A percentile compares a stretch with the other conserved stretches of the same genome.
Conservation (phyloP, 2,329 filamentous ascomycete species). For the Curvularia verruculosa region DNA sequence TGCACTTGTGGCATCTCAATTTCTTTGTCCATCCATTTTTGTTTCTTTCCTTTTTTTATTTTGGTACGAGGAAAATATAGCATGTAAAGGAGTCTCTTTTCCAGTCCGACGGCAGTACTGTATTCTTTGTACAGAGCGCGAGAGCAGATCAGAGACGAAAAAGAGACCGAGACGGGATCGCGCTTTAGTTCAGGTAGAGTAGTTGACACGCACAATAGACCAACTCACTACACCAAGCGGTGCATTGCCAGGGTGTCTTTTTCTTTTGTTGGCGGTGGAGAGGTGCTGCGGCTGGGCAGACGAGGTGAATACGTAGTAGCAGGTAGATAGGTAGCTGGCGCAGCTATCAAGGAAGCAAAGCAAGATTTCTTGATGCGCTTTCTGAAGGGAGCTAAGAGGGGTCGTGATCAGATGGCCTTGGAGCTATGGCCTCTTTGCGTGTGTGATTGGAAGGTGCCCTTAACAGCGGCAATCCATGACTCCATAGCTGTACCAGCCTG, state of each 20-base stretch:
- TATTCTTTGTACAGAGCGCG: constrained; percentile 21
- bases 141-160: constrained; percentile 7
- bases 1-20: constrained; percentile 33
- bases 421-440: constrained; percentile 21
- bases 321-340: too few relatives aligned
- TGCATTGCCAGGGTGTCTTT: background rate
- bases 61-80: constrained; percentile 37
- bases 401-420: constrained; percentile 8
- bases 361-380: constrained; percentile 1
- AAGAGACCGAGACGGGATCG: constrained; percentile 12
- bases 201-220: constrained; percentile 30
- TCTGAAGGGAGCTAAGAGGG: constrained; percentile 10
- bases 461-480: constrained; percentile 22
- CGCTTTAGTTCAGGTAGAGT: constrained; percentile 30
- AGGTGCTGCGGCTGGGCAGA: background rate
- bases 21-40: constrained; percentile 25
- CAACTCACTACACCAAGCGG: constrained; percentile 17
- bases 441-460: constrained; percentile 19
- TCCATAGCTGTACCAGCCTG: constrained; percentile 19
- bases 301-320: too few relatives aligned
- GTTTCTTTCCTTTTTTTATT: constrained; percentile 3
- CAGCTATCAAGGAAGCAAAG: constrained; percentile 4
- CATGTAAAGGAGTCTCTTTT: constrained; percentile 38
- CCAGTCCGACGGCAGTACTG: constrained; percentile 16
- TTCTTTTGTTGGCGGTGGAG: too few relatives aligned